Base-by-base conservation (phyloP, 2,329 filamentous ascomycete genomes). In the Alternaria solani region DNA sequence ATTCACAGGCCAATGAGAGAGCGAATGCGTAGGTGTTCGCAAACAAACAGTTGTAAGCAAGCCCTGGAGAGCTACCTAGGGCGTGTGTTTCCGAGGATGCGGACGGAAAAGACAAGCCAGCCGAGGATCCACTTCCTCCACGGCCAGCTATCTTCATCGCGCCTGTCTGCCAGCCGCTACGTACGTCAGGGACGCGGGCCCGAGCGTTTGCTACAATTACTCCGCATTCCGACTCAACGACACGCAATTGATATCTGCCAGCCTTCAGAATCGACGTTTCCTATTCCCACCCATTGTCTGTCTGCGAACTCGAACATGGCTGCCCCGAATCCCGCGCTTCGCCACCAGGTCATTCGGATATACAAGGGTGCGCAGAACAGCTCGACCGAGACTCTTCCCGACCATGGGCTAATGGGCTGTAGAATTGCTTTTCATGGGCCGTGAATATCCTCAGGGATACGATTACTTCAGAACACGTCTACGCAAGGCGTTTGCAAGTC, bases 371-470 rank as follows among this genome's bases (percentile, higher is more conserved):
- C 14, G 64, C 36, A 36, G 14, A 7, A 38, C 18, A 32, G 42
- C 18, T 26, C 44, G 8, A 38, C 49, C 46, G 20, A 34, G 46
- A 20, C 46, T 42, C 12, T 11, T 49, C 34, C 28, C 32, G 20
- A 53, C 4, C 6, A 30, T 44, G 20, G 44, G 12, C 55, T 69
- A 28, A 70, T 48, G 32, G 46, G 9, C n/a, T 32, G 16, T 43
- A 96, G 93, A 97, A 72, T 87, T 97, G 11, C 85, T 99, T 43
- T 89, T 90, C 71, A 84, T 98, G 14, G 93, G 94, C 34, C 88
- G 89, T 57, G 91, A 94, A 59, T 98, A 98, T 72, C 94, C 95
- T 1, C 84, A 91, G 16, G 95, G 95, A 47, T 96, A 88, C 81
- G 81, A 84, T 30, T 97, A 94, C 81, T 97, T 96, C 76, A 88